Evolutionary conservation across 2,329 filamentous ascomycete species (phyloP).

Genomic region (Dichotomopilus funicola): DNA sequence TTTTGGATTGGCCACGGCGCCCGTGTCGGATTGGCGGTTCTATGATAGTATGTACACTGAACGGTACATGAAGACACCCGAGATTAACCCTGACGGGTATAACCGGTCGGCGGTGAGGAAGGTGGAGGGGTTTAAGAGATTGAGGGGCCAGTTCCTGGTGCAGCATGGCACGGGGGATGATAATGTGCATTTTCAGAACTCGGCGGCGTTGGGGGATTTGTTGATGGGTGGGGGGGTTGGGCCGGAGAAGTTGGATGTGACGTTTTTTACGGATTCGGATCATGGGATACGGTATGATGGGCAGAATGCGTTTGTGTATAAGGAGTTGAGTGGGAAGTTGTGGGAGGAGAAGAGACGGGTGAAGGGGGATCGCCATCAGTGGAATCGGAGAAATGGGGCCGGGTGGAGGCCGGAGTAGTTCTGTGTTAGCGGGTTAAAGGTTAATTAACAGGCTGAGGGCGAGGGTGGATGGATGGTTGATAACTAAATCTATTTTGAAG

Average conservation of each 20-base stretch:
- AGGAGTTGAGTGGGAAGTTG: slow-evolving; percentile 51
- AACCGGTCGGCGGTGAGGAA: slow-evolving; percentile 53
- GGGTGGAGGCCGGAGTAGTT: neutral
- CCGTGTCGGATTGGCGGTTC: slow-evolving; percentile 63
- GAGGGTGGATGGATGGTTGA: no score
- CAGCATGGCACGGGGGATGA: slow-evolving; percentile 64
- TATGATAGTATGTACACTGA: slow-evolving; percentile 69
- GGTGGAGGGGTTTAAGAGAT: slow-evolving; percentile 53
- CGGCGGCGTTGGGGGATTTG: slow-evolving; percentile 54
- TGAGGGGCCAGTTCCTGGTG: slow-evolving; percentile 54
- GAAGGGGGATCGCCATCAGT: slow-evolving; percentile 24
- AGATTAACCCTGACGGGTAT: slow-evolving; percentile 53
- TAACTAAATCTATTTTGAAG: no score
- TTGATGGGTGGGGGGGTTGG: slow-evolving; percentile 53
- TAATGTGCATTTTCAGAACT: slow-evolving; percentile 66
- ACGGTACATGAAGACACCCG: slow-evolving; percentile 61
- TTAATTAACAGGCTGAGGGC: no score
- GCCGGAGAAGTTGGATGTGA: slow-evolving; percentile 55
- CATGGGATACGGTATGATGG: slow-evolving; percentile 56
- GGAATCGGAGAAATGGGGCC: slow-evolving; percentile 15
- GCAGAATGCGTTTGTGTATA: slow-evolving; percentile 51
- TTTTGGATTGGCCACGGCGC: slow-evolving; percentile 57
- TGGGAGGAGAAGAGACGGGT: slow-evolving; percentile 54
- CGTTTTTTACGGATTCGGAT: slow-evolving; percentile 60
- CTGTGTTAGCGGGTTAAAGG: no score